Conservation (phyloP, 495 filamentous ascomycete genomes). For the Xylaria flabelliformis region DNA sequence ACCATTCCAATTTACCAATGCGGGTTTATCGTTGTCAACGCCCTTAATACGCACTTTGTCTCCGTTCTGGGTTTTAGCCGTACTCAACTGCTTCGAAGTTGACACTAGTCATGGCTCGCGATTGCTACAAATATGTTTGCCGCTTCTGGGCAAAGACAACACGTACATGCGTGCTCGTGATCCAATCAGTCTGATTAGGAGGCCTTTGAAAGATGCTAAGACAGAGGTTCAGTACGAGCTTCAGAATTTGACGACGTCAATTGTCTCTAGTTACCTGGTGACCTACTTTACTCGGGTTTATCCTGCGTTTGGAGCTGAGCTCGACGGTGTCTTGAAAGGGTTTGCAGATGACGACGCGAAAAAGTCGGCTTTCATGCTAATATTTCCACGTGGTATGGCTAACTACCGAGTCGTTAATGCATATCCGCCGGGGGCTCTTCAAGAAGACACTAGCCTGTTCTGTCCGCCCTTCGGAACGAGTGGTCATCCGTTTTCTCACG, state of each 20-base stretch:
- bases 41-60: constrained; percentile 38
- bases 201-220: constrained; percentile 22
- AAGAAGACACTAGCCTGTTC: constrained; percentile 31
- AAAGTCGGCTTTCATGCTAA: constrained; percentile 33
- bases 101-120: constrained; percentile 18
- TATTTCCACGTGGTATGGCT: constrained; percentile 35
- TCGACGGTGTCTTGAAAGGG: constrained; percentile 37
- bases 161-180: constrained; percentile 36
- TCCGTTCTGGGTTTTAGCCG: constrained; percentile 38
- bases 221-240: constrained; percentile 11
- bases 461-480: constrained; percentile 28
- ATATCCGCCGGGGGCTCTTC: constrained; percentile 24
- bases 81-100: constrained; percentile 37
- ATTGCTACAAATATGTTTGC: constrained; percentile 31
- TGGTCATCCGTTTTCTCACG: constrained; percentile 6
- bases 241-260: constrained; percentile 28
- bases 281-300: constrained; percentile 37
- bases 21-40: constrained; percentile 35
- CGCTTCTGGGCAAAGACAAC: constrained; percentile 38
- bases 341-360: constrained; percentile 26
- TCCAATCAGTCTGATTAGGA: constrained; percentile 32
- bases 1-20: constrained; percentile 38
- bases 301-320: constrained; percentile 34
- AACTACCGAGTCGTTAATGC: constrained; percentile 23
- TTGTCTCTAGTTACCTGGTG: constrained; percentile 32